These are phyloP conservation scores for Isoetes engelmannii DNA, from an alignment of 83 land plant species.

Conservation along the genomic window DNA sequence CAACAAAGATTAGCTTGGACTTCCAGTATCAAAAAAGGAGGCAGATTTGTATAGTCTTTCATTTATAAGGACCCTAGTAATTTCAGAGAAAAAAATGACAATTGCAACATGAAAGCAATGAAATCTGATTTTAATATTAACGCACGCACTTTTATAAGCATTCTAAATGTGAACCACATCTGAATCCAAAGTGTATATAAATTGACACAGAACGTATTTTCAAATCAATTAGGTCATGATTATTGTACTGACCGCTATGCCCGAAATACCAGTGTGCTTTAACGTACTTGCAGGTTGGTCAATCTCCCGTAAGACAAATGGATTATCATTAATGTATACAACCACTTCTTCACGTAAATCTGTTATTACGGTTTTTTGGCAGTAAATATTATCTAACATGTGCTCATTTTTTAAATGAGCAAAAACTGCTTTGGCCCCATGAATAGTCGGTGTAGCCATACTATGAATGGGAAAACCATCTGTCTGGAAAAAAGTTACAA, in stretches of 20 bases:
- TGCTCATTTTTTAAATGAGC: slow-evolving; percentile 52
- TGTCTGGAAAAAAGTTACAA: slow-evolving; percentile 42
- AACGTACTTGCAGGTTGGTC: slow-evolving; percentile 94
- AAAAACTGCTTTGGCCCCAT: slow-evolving; percentile 82
- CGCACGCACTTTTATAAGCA: too few relatives aligned
- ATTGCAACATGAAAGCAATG: too few relatives aligned
- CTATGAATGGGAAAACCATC: slow-evolving; percentile 84
- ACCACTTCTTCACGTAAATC: slow-evolving; percentile 94
- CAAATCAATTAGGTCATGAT: background rate
- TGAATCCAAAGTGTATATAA: too few relatives aligned
- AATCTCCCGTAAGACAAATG: slow-evolving; percentile 89
- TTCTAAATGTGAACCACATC: too few relatives aligned
- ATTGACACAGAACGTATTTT: too few relatives aligned
- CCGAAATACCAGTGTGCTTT: slow-evolving; percentile 90
- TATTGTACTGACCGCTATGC: slow-evolving; percentile 59
- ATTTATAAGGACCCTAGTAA: too few relatives aligned
- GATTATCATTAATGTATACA: slow-evolving; percentile 82
- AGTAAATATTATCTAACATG: slow-evolving; percentile 11
- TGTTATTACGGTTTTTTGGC: slow-evolving; percentile 52
- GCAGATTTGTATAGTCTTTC: too few relatives aligned
- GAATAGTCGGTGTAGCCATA: slow-evolving; percentile 90
- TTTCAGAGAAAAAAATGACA: too few relatives aligned
- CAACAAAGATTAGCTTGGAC: too few relatives aligned
- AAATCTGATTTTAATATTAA: too few relatives aligned
- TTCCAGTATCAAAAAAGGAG: too few relatives aligned